Conservation (phyloP, 495 filamentous ascomycete species). For the Acidiella bohemica region DNA sequence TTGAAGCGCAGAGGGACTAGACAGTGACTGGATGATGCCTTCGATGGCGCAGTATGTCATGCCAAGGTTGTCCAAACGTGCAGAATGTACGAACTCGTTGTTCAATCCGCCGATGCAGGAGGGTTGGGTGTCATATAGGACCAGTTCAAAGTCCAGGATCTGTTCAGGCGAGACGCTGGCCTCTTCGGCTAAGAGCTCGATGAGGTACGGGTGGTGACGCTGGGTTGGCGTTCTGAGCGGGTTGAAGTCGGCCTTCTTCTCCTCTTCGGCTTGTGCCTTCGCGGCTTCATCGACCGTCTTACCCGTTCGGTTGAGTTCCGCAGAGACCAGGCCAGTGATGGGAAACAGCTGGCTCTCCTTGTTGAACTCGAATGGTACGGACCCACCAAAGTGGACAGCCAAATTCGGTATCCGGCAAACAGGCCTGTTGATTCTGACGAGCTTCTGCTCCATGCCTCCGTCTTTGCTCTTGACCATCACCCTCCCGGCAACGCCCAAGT, state of each 20-base stretch:
- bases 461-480: conserved; percentile 63
- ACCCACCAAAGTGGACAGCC: conserved; percentile 83
- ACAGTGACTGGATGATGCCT: conserved; percentile 70
- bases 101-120: conserved; percentile 77
- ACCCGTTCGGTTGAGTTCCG: conserved; percentile 68
- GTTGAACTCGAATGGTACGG: conserved; percentile 78
- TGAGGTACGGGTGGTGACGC: conserved; percentile 77
- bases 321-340: conserved; percentile 73
- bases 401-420: conserved; percentile 85
- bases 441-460: conserved; percentile 65
- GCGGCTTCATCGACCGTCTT: conserved; percentile 31
- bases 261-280: conserved; percentile 32
- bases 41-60: conserved; percentile 84
- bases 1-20: conserved; percentile 46
- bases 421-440: conserved; percentile 81
- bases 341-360: conserved; percentile 93
- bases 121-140: conserved; percentile 90
- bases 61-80: conserved; percentile 83
- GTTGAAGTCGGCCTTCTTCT: conserved; percentile 33
- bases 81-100: conserved; percentile 87
- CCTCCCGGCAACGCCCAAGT: conserved; percentile 80
- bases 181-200: conserved; percentile 74
- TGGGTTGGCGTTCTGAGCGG: conserved; percentile 65
- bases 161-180: conserved; percentile 53
- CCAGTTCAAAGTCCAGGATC: conserved; percentile 86